phyloP scores from a whole-genome alignment of 2,329 filamentous ascomycete genomes.

The Aspergillus aculeatinus region DNA sequence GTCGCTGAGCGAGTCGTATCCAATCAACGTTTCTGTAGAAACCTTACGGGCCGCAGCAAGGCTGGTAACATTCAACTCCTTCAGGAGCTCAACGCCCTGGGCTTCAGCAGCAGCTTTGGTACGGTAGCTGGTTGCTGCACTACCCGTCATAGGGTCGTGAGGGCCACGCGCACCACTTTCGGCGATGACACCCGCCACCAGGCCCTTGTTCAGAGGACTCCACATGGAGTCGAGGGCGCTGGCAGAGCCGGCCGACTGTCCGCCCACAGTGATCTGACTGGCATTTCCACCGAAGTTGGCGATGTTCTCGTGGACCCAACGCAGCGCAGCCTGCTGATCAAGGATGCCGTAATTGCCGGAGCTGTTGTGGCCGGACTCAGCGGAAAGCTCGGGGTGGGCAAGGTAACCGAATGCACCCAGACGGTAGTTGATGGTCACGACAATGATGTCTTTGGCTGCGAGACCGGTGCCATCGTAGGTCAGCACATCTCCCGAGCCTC shows the following conservation, averaged over 20 bases:
- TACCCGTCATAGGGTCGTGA: constrained; percentile 29
- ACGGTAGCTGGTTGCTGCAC: constrained; percentile 27
- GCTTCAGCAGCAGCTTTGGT: constrained; percentile 23
- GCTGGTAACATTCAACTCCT: constrained; percentile 39
- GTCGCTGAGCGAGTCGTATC: constrained; percentile 19
- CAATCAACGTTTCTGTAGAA: constrained; percentile 38
- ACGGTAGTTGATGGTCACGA: constrained; percentile 27
- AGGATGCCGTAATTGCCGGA: constrained; percentile 32
- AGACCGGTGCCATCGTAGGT: constrained; percentile 25
- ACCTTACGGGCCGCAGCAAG: constrained; percentile 43
- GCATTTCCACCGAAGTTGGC: constrained; percentile 24
- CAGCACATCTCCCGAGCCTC: constrained; percentile 16
- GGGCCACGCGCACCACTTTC: constrained; percentile 34
- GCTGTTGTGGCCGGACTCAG: constrained; percentile 25
- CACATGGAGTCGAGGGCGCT: constrained; percentile 26
- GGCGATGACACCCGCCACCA: constrained; percentile 31
- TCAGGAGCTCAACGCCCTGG: constrained; percentile 35
- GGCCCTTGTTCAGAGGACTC: constrained; percentile 23
- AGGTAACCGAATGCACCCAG: constrained; percentile 37
- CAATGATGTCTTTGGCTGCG: constrained; percentile 22
- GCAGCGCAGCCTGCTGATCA: constrained; percentile 25
- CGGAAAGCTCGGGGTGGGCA: constrained; percentile 25
- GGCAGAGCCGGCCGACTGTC: constrained; percentile 34
- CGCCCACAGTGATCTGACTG: constrained; percentile 28
- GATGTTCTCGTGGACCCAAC: constrained; percentile 26